Evolutionary conservation across 495 filamentous ascomycete genomes (phyloP), one percentile per base, ranked within the genome.

Genomic region (Xylaria palmicola): DNA sequence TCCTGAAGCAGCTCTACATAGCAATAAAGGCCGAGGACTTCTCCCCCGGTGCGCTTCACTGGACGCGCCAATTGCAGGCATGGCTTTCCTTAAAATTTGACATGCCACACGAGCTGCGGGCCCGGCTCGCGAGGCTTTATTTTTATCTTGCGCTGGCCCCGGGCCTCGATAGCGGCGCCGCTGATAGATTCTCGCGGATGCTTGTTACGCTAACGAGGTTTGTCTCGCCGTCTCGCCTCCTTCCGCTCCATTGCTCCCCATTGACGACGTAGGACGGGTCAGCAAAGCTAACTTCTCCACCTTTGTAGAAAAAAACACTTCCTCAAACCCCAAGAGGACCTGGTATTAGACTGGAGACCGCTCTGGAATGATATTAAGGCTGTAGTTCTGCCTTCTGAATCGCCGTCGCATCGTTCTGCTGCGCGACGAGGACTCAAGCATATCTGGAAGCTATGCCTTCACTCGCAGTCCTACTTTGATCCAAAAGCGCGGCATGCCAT

Each of bases 1-100:
- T 96, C 59, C 76, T 98, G 67, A 91, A 90, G 67, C 89, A 96
- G 65, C 87, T 99, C 26, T 98, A 96, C 70, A 88, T 96, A 68
- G 82, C 92, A 27, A 83, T 98, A 61, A 87, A 91, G 72, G 88
- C 94, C 15, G 92, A 96, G 34, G 95, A 99, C 72, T 98, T 98
- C 74, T 84, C 88, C 52, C 90, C 94, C 0, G 95, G 94, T 15
- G 94, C 94, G 12, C 81, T 96, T 20, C 93, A 98, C 75, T 99
- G 95, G 95, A 97, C 94, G 55, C 86, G 94, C 65, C 93, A 98
- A 81, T 86, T 99, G 20, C 84, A 91, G 69, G 92, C 89, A 76
- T 99, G 94, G 95, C 80, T 99, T 24, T 88, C 88, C 8, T 83
- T 98, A 69, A 99, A 99, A 77, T 99, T 97, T 70, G 95, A 98